These are phyloP conservation scores for Leptosphaerulina australis DNA, from an alignment of 2,329 filamentous ascomycete genomes.

Conservation along the genomic window DNA sequence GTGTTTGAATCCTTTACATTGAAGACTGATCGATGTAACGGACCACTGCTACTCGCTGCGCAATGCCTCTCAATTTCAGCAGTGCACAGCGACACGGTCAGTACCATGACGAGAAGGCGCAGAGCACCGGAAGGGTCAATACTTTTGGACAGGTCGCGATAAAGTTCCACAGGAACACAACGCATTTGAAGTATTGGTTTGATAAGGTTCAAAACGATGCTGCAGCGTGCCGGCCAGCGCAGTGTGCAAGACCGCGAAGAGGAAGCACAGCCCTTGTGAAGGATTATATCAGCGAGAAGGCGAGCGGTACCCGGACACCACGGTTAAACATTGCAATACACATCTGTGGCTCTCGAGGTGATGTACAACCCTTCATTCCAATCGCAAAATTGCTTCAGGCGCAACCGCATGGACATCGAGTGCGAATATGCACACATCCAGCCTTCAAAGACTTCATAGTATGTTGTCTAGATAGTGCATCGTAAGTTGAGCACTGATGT, in stretches of 20 bases:
- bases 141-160: conserved; percentile 26
- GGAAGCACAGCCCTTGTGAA: conserved; percentile 10
- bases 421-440: conserved; percentile 40
- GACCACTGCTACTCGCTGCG: background rate
- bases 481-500: background rate
- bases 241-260: conserved; percentile 6
- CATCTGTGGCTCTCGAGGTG: conserved; percentile 60
- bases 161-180: conserved; percentile 26
- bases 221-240: conserved; percentile 1
- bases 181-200: conserved; percentile 26
- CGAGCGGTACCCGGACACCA: conserved; percentile 9
- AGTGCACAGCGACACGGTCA: conserved; percentile 10
- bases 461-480: background rate
- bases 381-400: conserved; percentile 58
- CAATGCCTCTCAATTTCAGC: conserved; percentile 19
- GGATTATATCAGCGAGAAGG: conserved; percentile 8
- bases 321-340: conserved; percentile 61
- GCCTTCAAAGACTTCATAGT: conserved; percentile 28
- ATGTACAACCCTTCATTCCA: conserved; percentile 66
- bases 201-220: conserved; percentile 20
- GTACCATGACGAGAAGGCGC: conserved; percentile 20
- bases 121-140: conserved; percentile 19
- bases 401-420: conserved; percentile 31
- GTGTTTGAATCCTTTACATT: background rate
- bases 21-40: background rate